Evolutionary conservation across 257 asterid species (phyloP).

Genomic region (Nicotiana sylvestris): DNA sequence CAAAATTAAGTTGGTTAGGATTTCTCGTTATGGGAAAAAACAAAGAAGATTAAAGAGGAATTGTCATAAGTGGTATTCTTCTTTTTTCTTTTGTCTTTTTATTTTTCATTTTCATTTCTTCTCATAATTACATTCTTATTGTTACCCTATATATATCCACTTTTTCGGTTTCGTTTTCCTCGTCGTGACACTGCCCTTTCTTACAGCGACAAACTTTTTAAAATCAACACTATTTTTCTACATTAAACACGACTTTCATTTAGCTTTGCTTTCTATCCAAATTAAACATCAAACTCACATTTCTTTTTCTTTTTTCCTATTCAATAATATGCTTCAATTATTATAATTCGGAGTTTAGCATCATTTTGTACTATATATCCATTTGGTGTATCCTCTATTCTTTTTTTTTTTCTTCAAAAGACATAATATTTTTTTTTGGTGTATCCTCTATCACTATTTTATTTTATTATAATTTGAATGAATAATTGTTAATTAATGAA

Average conservation of each 20-base stretch:
- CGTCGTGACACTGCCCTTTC: background rate
- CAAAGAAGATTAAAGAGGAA: background rate
- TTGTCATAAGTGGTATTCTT: background rate
- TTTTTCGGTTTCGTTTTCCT: background rate
- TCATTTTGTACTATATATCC: background rate
- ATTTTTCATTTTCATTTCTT: background rate
- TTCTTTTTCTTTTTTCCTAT: no score
- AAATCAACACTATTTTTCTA: background rate
- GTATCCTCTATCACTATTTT: background rate
- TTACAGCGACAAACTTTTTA: background rate
- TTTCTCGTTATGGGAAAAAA: background rate
- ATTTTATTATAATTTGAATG: background rate
- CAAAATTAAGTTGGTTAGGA: background rate
- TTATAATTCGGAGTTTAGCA: background rate
- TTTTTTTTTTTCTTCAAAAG: background rate
- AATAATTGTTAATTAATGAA: background rate
- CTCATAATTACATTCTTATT: no score
- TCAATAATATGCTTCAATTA: background rate
- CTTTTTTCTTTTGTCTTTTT: background rate
- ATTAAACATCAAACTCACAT: background rate
- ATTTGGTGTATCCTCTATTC: background rate
- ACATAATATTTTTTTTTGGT: background rate
- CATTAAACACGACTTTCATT: background rate
- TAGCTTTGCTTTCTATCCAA: background rate
- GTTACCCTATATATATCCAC: no score